Evolutionary conservation across 192 early-diverging fungal genomes (phyloP).

Genomic region (Helicostylum pulchrum): DNA sequence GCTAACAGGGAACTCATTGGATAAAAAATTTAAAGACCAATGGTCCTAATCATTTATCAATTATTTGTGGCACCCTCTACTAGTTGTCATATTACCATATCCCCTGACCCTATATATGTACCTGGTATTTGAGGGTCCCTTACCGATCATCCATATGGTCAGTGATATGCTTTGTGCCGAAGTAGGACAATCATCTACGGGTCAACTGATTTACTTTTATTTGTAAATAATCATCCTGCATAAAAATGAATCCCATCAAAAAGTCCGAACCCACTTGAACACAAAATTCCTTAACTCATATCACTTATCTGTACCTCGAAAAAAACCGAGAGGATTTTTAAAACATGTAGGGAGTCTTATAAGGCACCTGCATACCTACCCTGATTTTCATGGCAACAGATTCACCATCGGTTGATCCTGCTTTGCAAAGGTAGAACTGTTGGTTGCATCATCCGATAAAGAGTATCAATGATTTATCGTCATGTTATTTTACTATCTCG

Average conservation of each 20-base stretch:
- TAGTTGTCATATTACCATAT: constrained; percentile 65
- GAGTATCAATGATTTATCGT: constrained; percentile 46
- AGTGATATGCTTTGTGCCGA: constrained; percentile 57
- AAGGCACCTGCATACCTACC: constrained; percentile 58
- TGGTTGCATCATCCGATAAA: constrained; percentile 51
- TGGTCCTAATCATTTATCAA: constrained; percentile 42
- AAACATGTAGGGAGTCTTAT: constrained; percentile 35
- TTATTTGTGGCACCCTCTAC: constrained; percentile 68
- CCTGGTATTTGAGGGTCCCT: constrained; percentile 56
- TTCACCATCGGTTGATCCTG: constrained; percentile 65
- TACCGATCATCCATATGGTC: constrained; percentile 58
- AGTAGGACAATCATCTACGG: constrained; percentile 74
- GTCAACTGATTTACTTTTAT: constrained; percentile 59
- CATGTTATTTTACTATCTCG: constrained; percentile 53
- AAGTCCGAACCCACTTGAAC: constrained; percentile 9
- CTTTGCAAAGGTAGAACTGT: constrained; percentile 52
- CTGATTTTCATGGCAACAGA: constrained; percentile 79
- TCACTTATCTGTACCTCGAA: constrained; percentile 33
- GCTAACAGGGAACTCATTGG: no score
- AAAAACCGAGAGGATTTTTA: constrained; percentile 3
- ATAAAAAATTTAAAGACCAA: no score
- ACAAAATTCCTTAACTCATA: constrained; percentile 51
- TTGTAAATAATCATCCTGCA: constrained; percentile 57
- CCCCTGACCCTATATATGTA: constrained; percentile 50
- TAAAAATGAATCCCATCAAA: constrained; percentile 30